A percentile compares a stretch with the other conserved stretches of the same genome.
Evolutionary conservation across 1,284 basidiomycete genomes (phyloP).

Genomic region (Rhodotorula sp.): DNA sequence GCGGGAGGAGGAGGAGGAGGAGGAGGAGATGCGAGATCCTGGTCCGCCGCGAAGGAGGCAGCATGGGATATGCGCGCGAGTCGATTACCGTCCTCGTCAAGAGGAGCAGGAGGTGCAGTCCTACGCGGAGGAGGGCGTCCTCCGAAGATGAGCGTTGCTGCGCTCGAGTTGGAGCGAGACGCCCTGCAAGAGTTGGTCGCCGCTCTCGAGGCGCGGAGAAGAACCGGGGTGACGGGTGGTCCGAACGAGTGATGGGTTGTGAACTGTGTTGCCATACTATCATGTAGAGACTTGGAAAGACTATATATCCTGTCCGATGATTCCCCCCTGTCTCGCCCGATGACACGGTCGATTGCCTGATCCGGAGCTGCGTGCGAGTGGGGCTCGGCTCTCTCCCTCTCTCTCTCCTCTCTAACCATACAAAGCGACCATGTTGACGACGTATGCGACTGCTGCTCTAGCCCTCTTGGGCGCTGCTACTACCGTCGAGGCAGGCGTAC

Average conservation of each 20-base stretch:
- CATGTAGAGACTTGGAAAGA: not conserved
- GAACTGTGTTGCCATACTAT: not conserved
- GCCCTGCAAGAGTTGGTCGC: constrained; percentile 31
- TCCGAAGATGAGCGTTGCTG: constrained; percentile 19
- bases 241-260: not conserved
- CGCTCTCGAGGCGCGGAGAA: constrained; percentile 2
- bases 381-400: not conserved
- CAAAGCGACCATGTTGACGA: constrained; percentile 7
- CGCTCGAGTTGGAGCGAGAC: constrained; percentile 30
- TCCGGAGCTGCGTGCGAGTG: not conserved
- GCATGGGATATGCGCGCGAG: not conserved
- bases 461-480: constrained; percentile 22
- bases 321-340: not conserved
- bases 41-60: not conserved
- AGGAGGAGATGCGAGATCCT: not conserved
- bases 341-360: too few relatives aligned
- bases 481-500: constrained; percentile 36
- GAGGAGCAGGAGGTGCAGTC: too few relatives aligned
- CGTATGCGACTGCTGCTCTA: constrained; percentile 16
- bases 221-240: not conserved
- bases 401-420: constrained; percentile 1
- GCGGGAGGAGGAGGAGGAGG: too few relatives aligned
- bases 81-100: not conserved
- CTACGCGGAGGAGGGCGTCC: too few relatives aligned
- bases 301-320: too few relatives aligned